These are phyloP conservation scores for Blastobotrys chiropterorum DNA, from an alignment of 805 yeast genomes.

Conservation along the genomic window DNA sequence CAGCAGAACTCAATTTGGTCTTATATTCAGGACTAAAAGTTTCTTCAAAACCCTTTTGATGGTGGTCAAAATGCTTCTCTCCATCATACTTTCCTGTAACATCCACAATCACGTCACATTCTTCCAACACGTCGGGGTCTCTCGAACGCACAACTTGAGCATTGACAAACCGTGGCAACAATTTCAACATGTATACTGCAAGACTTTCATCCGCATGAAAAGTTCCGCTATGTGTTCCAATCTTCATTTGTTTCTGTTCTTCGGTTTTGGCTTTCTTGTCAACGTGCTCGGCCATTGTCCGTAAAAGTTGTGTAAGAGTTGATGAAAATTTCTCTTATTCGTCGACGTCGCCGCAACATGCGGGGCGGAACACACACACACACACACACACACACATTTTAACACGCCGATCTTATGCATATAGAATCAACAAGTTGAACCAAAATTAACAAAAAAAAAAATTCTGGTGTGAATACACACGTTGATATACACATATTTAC, in stretches of 20 bases:
- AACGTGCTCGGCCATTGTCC: background rate
- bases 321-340: constrained; percentile 3
- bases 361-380: background rate
- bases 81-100: constrained; percentile 91
- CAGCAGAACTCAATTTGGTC: constrained; percentile 91
- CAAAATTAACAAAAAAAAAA: background rate
- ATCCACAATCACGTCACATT: constrained; percentile 88
- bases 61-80: constrained; percentile 85
- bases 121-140: constrained; percentile 74
- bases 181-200: constrained; percentile 79
- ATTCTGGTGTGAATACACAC: too few relatives aligned
- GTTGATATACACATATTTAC: background rate
- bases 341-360: background rate
- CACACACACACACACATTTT: background rate
- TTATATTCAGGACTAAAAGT: constrained; percentile 51
- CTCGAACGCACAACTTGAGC: constrained; percentile 78
- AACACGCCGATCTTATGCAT: too few relatives aligned
- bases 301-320: background rate
- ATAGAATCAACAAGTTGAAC: background rate
- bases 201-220: constrained; percentile 97
- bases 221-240: constrained; percentile 74
- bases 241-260: constrained; percentile 38
- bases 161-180: constrained; percentile 59
- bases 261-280: background rate
- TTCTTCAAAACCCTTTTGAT: constrained; percentile 84